Evolutionary conservation across 1,284 basidiomycete species (phyloP).

Genomic region (Ganoderma leucocontextum): DNA sequence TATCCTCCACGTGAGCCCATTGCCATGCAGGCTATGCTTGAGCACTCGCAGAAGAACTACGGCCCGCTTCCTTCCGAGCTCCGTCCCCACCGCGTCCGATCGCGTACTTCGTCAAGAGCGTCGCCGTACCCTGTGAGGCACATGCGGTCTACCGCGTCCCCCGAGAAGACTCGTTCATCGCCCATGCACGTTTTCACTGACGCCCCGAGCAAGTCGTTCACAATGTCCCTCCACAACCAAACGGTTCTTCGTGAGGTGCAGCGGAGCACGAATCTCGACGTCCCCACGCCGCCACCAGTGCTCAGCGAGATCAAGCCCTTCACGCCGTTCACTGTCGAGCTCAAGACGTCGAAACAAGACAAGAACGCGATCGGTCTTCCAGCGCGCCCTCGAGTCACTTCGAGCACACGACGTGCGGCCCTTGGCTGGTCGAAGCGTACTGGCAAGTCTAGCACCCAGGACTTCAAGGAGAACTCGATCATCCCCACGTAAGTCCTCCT

Average conservation of each 20-base stretch:
- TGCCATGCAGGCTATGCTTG: constrained; percentile 75
- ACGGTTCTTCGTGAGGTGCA: constrained; percentile 41
- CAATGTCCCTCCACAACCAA: constrained; percentile 23
- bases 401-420: constrained; percentile 60
- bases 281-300: constrained; percentile 45
- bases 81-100: constrained; percentile 63
- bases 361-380: constrained; percentile 44
- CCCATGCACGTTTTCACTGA: constrained; percentile 31
- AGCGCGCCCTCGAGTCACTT: constrained; percentile 60
- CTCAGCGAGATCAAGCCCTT: constrained; percentile 52
- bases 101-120: constrained; percentile 71
- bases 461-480: constrained; percentile 60
- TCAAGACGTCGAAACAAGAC: constrained; percentile 37
- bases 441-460: constrained; percentile 37
- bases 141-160: constrained; percentile 52
- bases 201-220: constrained; percentile 29
- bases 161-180: constrained; percentile 46
- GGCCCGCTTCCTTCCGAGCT: constrained; percentile 75
- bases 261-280: constrained; percentile 46
- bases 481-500: constrained; percentile 58
- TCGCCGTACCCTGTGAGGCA: constrained; percentile 73
- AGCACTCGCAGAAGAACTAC: constrained; percentile 75
- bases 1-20: constrained; percentile 68
- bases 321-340: constrained; percentile 46
- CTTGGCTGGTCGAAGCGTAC: constrained; percentile 71